Evolutionary conservation across 2,329 filamentous ascomycete genomes (phyloP).

Genomic region (Pseudopyrenochaeta lycopersici): DNA sequence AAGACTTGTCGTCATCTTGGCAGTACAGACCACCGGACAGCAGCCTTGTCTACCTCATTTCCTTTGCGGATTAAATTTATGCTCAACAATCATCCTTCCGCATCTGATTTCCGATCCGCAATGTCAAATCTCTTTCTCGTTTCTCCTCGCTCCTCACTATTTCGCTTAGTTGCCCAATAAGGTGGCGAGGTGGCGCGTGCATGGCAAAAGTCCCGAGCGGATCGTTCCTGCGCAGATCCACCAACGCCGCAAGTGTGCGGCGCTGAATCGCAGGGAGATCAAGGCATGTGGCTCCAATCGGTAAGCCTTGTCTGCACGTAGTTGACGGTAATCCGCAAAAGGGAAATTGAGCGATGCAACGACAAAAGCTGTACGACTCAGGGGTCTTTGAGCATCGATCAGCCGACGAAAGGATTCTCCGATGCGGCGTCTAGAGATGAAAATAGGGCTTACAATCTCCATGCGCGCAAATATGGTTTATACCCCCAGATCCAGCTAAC

Average conservation of each 20-base stretch:
- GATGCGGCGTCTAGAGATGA: too few relatives aligned
- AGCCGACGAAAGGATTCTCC: too few relatives aligned
- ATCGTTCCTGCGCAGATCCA: slow-evolving; percentile 4
- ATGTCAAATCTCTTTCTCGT: slow-evolving; percentile 17
- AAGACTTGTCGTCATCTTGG: neutral
- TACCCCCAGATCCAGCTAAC: neutral
- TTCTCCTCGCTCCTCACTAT: slow-evolving; percentile 21
- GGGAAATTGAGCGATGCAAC: too few relatives aligned
- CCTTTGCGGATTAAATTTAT: slow-evolving; percentile 1
- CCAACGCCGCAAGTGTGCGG: neutral
- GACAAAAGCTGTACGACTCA: too few relatives aligned
- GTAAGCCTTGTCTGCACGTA: too few relatives aligned
- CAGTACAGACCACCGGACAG: neutral
- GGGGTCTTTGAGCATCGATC: too few relatives aligned
- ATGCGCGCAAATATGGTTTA: too few relatives aligned
- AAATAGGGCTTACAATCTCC: too few relatives aligned
- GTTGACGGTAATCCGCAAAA: too few relatives aligned
- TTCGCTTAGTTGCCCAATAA: slow-evolving; percentile 24
- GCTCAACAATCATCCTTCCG: slow-evolving; percentile 1
- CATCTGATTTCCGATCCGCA: slow-evolving; percentile 15
- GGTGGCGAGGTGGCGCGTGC: slow-evolving; percentile 9
- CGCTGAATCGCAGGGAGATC: neutral
- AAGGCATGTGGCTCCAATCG: neutral
- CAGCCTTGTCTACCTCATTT: slow-evolving; percentile 1
- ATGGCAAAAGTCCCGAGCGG: slow-evolving; percentile 14